Conservation (phyloP, 2,329 filamentous ascomycete genomes). For the Hypocreales sp. region DNA sequence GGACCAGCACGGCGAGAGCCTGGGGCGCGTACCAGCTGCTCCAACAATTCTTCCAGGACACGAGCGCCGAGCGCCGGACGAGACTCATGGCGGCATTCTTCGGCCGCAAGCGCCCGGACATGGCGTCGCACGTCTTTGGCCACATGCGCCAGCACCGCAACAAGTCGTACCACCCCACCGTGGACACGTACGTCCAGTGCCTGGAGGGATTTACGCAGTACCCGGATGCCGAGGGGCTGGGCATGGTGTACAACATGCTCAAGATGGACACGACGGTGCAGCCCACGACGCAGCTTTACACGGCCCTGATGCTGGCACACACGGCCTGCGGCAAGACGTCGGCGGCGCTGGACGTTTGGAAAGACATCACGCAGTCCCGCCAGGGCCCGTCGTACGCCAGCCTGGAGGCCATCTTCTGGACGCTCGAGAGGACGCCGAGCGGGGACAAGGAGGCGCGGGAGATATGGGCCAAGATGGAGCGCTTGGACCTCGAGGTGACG, state of each 20-base stretch:
- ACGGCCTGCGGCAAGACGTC: slow-evolving; percentile 49
- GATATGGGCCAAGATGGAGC: slow-evolving; percentile 56
- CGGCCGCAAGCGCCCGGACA: slow-evolving; percentile 58
- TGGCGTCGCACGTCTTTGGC: slow-evolving; percentile 75
- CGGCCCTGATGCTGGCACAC: slow-evolving; percentile 79
- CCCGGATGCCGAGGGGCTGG: slow-evolving; percentile 42
- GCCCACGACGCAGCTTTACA: slow-evolving; percentile 60
- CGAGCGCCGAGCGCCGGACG: slow-evolving; percentile 48
- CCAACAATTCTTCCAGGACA: slow-evolving; percentile 49
- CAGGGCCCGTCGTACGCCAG: slow-evolving; percentile 78
- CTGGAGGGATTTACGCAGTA: slow-evolving; percentile 58
- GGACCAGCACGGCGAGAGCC: slow-evolving; percentile 44
- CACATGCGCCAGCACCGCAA: slow-evolving; percentile 78
- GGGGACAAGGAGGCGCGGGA: slow-evolving; percentile 44
- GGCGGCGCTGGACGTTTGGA: slow-evolving; percentile 66
- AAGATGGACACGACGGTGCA: slow-evolving; percentile 81
- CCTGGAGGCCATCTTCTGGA: slow-evolving; percentile 65
- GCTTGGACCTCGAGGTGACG: slow-evolving; percentile 67
- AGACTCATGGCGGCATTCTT: slow-evolving; percentile 75
- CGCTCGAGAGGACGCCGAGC: slow-evolving; percentile 49
- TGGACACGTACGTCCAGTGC: slow-evolving; percentile 62
- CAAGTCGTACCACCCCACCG: slow-evolving; percentile 45
- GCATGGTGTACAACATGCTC: slow-evolving; percentile 78
- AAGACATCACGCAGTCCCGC: slow-evolving; percentile 63
- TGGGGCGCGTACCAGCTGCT: slow-evolving; percentile 54